These are phyloP conservation scores for Colletotrichum salicis DNA, from an alignment of 2,329 filamentous ascomycete species.

Conservation along the genomic window DNA sequence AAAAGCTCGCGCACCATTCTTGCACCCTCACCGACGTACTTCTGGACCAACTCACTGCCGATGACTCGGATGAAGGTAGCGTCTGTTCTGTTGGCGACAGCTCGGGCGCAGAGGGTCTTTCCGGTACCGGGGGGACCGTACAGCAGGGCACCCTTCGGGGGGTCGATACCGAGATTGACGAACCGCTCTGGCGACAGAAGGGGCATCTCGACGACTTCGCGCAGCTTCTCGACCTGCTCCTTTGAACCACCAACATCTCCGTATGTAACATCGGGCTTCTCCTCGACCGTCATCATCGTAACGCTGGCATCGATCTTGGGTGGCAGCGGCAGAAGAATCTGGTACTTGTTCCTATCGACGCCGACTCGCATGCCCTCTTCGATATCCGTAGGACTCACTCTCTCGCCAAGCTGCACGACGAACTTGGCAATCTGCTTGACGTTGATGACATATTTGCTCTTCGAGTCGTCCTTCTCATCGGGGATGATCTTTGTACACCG, in stretches of 20 bases:
- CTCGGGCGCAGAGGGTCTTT: slow-evolving; percentile 97
- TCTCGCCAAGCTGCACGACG: slow-evolving; percentile 95
- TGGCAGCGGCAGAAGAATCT: slow-evolving; percentile 94
- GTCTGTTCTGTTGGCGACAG: slow-evolving; percentile 96
- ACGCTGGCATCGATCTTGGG: slow-evolving; percentile 99
- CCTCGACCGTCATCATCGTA: slow-evolving; percentile 99
- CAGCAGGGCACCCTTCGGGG: slow-evolving; percentile 94
- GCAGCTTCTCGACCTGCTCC: slow-evolving; percentile 98
- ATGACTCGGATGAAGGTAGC: slow-evolving; percentile 99
- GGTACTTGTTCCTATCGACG: slow-evolving; percentile 98
- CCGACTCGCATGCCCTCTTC: slow-evolving; percentile 99
- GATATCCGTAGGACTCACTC: slow-evolving; percentile 97
- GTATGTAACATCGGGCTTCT: slow-evolving; percentile 99
- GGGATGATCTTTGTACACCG: slow-evolving; percentile 99
- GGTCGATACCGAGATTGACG: slow-evolving; percentile 98
- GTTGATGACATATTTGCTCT: slow-evolving; percentile 99
- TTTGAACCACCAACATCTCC: slow-evolving; percentile 99
- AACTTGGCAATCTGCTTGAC: slow-evolving; percentile 99
- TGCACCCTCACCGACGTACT: slow-evolving; percentile 98
- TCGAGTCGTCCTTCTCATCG: slow-evolving; percentile 93
- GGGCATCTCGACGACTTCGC: slow-evolving; percentile 99
- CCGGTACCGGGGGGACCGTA: slow-evolving; percentile 98
- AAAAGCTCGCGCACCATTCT: slow-evolving; percentile 99
- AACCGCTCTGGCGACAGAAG: slow-evolving; percentile 96
- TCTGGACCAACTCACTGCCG: slow-evolving; percentile 96